A percentile compares a stretch with the other conserved stretches of the same genome.
These are phyloP conservation scores for Jacaranda copaia DNA, from an alignment of 257 asterid genomes.

Conservation along the genomic window DNA sequence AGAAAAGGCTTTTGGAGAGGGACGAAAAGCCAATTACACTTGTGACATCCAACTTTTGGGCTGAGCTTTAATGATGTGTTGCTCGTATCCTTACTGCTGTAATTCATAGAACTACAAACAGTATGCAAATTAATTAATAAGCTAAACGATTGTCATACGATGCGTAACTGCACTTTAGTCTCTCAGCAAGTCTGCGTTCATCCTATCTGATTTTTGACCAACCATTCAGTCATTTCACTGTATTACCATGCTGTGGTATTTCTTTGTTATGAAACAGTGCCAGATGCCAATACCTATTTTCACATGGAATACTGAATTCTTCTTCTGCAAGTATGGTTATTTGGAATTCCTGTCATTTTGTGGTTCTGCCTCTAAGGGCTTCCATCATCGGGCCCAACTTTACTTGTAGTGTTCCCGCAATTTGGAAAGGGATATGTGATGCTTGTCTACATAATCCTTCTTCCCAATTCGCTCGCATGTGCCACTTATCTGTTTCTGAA, in stretches of 20 bases:
- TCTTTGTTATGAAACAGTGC: neutral
- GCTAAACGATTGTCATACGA: conserved; percentile 1
- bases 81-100: no score
- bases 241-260: neutral
- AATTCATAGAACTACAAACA: no score
- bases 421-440: no score
- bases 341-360: neutral
- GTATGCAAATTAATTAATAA: neutral
- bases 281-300: neutral
- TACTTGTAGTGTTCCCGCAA: no score
- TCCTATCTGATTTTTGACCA: conserved; percentile 1
- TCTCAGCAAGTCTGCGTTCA: neutral
- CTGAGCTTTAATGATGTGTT: no score
- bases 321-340: neutral
- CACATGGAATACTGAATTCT: neutral
- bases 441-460: no score
- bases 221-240: neutral
- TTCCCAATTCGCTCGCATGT: no score
- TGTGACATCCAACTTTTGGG: no score
- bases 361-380: neutral
- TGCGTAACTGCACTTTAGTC: conserved; percentile 4
- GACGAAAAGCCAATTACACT: no score
- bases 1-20: no score
- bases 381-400: no score
- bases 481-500: neutral